Percentiles rank a stretch among this genome's conserved stretches.
Conservation (phyloP, 1,139 yeast genomes). For the Scheffersomyces parashehatae region DNA sequence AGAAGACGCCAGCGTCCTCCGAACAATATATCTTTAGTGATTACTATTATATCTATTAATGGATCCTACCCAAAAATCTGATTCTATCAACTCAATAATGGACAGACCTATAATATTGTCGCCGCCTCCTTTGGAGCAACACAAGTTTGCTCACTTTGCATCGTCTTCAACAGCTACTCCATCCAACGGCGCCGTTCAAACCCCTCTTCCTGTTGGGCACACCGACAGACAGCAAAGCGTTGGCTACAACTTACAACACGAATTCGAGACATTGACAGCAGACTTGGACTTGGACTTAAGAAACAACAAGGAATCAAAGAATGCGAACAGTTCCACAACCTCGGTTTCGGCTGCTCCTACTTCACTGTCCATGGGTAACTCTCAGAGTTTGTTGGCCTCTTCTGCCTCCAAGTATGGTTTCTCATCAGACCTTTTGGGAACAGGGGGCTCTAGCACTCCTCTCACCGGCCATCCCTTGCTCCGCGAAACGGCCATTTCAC, state of each 20-base stretch:
- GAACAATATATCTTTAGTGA: too few species aligned
- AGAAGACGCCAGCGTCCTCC: too few species aligned
- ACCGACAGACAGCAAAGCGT: conserved; percentile 42
- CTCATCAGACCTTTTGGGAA: conserved; percentile 14
- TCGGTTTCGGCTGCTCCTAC: conserved; percentile 6
- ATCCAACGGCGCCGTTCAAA: background rate
- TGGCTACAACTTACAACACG: conserved; percentile 48
- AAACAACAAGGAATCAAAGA: conserved; percentile 15
- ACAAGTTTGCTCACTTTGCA: conserved; percentile 4
- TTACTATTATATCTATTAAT: too few species aligned
- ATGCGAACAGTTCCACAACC: conserved; percentile 5
- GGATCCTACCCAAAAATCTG: conserved; percentile 1
- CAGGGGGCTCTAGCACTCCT: conserved; percentile 10
- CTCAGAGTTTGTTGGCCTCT: conserved; percentile 23
- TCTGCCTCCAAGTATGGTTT: conserved; percentile 23
- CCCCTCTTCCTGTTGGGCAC: conserved; percentile 14
- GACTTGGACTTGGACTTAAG: conserved; percentile 49
- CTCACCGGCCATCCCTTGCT: conserved; percentile 15
- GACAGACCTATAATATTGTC: conserved; percentile 43
- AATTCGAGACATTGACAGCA: conserved; percentile 47
- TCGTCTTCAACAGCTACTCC: conserved; percentile 2
- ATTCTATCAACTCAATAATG: conserved; percentile 13
- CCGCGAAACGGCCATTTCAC: conserved; percentile 24
- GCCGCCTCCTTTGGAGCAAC: conserved; percentile 39
- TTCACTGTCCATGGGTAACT: conserved; percentile 6